These are phyloP conservation scores for Paraurostyla sp. DNA, from an alignment of 73 alveolate species.

Conservation along the genomic window DNA sequence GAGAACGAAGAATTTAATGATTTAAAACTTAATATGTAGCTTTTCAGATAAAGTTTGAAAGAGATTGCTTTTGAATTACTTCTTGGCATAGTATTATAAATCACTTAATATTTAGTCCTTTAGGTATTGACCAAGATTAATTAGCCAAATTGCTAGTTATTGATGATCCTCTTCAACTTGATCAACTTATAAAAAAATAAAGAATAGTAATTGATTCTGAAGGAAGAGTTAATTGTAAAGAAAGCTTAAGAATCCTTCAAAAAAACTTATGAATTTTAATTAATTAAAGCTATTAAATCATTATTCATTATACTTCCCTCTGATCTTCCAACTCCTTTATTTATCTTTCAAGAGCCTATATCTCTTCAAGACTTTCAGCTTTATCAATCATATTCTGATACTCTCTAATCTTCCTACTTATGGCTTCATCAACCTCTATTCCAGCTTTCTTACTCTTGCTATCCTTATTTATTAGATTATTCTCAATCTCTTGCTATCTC, in stretches of 20 bases:
- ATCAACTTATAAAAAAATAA: neutral
- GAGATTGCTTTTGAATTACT: no score
- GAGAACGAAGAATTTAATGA: no score
- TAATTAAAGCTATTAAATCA: no score
- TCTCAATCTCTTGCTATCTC: constrained; percentile 18
- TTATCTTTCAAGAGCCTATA: neutral
- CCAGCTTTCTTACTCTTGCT: neutral
- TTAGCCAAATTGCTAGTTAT: neutral
- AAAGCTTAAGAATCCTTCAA: neutral
- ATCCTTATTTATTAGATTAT: neutral
- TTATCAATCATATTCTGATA: neutral
- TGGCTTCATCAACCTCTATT: constrained; percentile 39
- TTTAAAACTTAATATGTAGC: no score
- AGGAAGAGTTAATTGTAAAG: neutral
- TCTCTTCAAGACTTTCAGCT: constrained; percentile 56
- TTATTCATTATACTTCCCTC: neutral
- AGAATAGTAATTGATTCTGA: neutral
- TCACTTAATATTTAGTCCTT: neutral
- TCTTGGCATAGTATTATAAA: no score
- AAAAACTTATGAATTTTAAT: neutral
- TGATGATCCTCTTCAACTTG: neutral
- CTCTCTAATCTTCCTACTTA: constrained; percentile 8
- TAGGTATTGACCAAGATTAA: neutral
- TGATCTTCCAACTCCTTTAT: neutral
- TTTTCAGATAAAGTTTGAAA: no score